Evolutionary conservation across 1,284 basidiomycete species (phyloP), one percentile per base, ranked within the genome.

Genomic region (Heterobasidion parviporum): DNA sequence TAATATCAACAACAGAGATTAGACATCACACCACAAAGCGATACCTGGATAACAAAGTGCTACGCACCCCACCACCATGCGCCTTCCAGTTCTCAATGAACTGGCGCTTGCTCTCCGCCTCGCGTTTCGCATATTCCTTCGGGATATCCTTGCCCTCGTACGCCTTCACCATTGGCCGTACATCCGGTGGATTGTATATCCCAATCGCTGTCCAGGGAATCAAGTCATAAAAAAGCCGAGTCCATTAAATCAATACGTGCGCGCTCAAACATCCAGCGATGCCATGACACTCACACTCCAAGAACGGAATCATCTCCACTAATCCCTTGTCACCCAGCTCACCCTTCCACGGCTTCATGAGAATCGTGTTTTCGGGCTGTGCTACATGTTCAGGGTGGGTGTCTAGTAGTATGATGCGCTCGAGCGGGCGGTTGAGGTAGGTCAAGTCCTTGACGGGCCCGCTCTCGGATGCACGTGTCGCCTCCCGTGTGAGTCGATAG

Each of bases 221-320:
- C 16, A 51, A 26, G 26, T 26, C 5, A 26, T 26, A 4, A 26
- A 26, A 26, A 26, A 26, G 4, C 5, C 26, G 26, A 26, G 5
- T 10, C 48, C 16, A 59, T 18, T 12, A 12, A 8, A 38, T 33
- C 26, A 26, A 26, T 26, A 26, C 26, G 26, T 26, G 5, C 5
- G 26, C 26, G 26, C 26, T 26, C 6, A 47, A 26, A 26, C 26
- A 26, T 26, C 26, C 26, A 26, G 57, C 52, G 55, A 51, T 38
- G n/a, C 48, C 33, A 35, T 32, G 44, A 14, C 35, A 38, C 87
- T 52, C 69, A 94, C 93, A 94, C 75, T 99, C 96, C 8, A 99
- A 81, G 85, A 98, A 98, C 0, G 96, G 95, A 61, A 99, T 94
- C 75, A 98, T 80, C 10, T 87, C 89, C 10, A 99, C 70, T 18